Conservation (phyloP, 129 eudicot species). For the Kitagawia praeruptora region DNA sequence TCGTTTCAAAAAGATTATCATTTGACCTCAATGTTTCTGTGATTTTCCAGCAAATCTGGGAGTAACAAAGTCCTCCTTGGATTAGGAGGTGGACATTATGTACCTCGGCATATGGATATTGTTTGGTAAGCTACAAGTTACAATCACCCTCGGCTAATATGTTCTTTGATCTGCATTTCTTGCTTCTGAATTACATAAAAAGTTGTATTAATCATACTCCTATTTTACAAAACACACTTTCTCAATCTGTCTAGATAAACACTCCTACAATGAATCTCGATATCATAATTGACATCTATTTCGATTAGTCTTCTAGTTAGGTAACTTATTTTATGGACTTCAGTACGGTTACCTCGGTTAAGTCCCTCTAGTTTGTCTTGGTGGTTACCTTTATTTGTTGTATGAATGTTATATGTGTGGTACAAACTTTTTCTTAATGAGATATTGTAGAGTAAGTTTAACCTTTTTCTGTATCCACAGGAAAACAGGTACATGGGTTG, state of each 20-base stretch:
- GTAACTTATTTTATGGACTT: neutral
- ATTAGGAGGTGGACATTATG: conserved; percentile 94
- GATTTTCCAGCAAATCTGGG: conserved; percentile 34
- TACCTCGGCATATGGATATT: conserved; percentile 90
- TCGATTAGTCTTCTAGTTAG: neutral
- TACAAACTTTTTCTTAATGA: neutral
- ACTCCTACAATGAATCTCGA: neutral
- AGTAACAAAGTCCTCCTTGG: conserved; percentile 72
- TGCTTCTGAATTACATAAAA: neutral
- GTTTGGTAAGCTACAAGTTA: conserved; percentile 39
- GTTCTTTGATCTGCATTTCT: neutral
- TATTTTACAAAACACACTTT: neutral
- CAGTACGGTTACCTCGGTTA: neutral
- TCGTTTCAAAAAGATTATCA: neutral
- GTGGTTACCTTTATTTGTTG: neutral
- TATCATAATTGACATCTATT: neutral
- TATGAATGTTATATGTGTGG: neutral
- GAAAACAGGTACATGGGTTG: conserved; percentile 56
- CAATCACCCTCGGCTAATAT: neutral
- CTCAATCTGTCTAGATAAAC: neutral
- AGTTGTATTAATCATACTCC: neutral
- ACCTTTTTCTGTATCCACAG: conserved; percentile 18
- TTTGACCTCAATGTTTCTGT: conserved; percentile 2
- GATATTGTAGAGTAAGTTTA: neutral
- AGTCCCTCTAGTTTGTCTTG: neutral